phyloP scores from a whole-genome alignment of 352 stramenopile genomes.

The Globisporangium yorkense region DNA sequence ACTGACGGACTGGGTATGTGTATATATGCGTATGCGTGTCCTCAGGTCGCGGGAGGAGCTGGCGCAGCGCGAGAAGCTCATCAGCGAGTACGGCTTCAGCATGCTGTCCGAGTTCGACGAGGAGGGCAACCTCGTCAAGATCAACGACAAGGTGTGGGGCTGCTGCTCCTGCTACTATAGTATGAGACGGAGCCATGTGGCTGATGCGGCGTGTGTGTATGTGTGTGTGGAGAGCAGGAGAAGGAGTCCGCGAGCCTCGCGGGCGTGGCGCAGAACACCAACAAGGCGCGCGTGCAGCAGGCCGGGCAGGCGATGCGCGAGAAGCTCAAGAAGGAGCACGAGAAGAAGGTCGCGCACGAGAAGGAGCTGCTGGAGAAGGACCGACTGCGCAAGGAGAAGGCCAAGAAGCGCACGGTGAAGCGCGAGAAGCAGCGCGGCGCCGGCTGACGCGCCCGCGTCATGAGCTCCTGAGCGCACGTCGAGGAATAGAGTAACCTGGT shows the following conservation, averaged over 20 bases:
- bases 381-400: slow-evolving; percentile 44
- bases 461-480: too few relatives aligned
- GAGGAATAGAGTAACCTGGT: too few relatives aligned
- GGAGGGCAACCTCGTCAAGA: slow-evolving; percentile 78
- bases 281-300: slow-evolving; percentile 35
- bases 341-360: slow-evolving; percentile 45
- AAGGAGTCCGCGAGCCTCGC: slow-evolving; percentile 26
- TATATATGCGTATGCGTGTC: background rate
- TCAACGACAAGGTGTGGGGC: slow-evolving; percentile 43
- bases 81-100: slow-evolving; percentile 75
- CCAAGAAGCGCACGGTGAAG: slow-evolving; percentile 52
- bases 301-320: slow-evolving; percentile 28
- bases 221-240: slow-evolving; percentile 13
- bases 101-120: slow-evolving; percentile 80
- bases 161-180: too few relatives aligned
- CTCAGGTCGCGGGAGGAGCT: slow-evolving; percentile 56
- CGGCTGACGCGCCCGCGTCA: slow-evolving; percentile 12
- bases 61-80: slow-evolving; percentile 62
- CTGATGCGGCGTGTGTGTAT: background rate
- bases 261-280: slow-evolving; percentile 31
- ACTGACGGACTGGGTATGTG: background rate
- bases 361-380: slow-evolving; percentile 50
- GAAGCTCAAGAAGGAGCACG: slow-evolving; percentile 56
- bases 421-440: slow-evolving; percentile 51
- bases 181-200: too few relatives aligned